Conservation (phyloP, 78 protist genomes). For the Bodo saltans region DNA sequence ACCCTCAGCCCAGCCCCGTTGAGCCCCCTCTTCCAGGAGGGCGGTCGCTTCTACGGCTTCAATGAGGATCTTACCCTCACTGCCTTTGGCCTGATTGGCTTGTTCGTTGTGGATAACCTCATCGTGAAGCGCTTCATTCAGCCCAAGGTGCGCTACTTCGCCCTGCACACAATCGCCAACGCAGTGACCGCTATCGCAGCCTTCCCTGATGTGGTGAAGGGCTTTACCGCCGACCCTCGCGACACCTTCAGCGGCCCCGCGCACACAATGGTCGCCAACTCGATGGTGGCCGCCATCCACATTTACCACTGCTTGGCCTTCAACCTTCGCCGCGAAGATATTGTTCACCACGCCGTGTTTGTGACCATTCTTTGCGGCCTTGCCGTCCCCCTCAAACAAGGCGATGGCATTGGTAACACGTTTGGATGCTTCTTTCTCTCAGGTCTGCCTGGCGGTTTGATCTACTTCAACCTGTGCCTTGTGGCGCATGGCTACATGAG, state of each 20-base stretch:
- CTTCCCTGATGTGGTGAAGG: not conserved
- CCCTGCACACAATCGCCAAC: not conserved
- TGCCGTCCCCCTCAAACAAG: conserved; percentile 2
- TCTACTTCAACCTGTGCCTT: not conserved
- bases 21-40: not conserved
- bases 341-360: not conserved
- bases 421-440: conserved; percentile 11
- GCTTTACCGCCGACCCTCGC: too few relatives aligned
- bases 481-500: not conserved
- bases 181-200: not conserved
- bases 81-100: not conserved
- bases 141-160: not conserved
- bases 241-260: too few relatives aligned
- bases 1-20: not conserved
- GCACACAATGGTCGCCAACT: too few relatives aligned
- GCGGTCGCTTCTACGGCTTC: not conserved
- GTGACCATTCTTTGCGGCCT: not conserved
- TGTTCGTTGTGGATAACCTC: not conserved
- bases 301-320: conserved; percentile 5
- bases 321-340: not conserved
- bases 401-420: not conserved
- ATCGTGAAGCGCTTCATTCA: not conserved
- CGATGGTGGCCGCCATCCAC: not conserved
- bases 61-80: not conserved
- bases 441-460: conserved; percentile 10